Conservation (phyloP, 495 filamentous ascomycete genomes). For the Tuber melanosporum region DNA sequence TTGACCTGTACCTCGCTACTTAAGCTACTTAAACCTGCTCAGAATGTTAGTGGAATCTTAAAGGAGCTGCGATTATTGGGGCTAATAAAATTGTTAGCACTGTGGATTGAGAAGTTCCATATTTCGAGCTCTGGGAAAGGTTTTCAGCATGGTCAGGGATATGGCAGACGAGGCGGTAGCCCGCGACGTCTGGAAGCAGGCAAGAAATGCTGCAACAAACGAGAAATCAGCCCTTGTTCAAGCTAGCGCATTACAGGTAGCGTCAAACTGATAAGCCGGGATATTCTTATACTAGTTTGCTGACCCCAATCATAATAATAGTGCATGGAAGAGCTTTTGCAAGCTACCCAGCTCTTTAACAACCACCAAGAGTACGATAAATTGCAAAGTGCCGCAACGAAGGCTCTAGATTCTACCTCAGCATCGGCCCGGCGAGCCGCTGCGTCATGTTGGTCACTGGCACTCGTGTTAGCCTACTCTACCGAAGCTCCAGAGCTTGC, state of each 20-base stretch:
- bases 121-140: constrained; percentile 71
- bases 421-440: constrained; percentile 72
- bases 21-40: constrained; percentile 72
- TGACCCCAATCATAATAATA: constrained; percentile 41
- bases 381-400: constrained; percentile 70
- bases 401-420: constrained; percentile 71
- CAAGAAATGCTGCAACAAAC: constrained; percentile 63
- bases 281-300: background rate
- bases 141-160: constrained; percentile 61
- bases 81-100: constrained; percentile 43
- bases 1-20: constrained; percentile 63
- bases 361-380: constrained; percentile 89
- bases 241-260: constrained; percentile 50
- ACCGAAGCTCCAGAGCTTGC: constrained; percentile 57
- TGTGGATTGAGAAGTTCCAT: constrained; percentile 75
- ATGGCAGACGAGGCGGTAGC: constrained; percentile 80
- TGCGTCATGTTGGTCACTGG: constrained; percentile 74
- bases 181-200: constrained; percentile 89
- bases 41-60: constrained; percentile 48
- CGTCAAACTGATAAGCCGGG: background rate
- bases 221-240: constrained; percentile 83
- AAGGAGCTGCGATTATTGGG: background rate
- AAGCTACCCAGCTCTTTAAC: constrained; percentile 70
- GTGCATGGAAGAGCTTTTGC: constrained; percentile 68
- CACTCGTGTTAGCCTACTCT: constrained; percentile 72